These are phyloP conservation scores for Leishmania mexicana DNA, from an alignment of 208 protist species.

Conservation along the genomic window DNA sequence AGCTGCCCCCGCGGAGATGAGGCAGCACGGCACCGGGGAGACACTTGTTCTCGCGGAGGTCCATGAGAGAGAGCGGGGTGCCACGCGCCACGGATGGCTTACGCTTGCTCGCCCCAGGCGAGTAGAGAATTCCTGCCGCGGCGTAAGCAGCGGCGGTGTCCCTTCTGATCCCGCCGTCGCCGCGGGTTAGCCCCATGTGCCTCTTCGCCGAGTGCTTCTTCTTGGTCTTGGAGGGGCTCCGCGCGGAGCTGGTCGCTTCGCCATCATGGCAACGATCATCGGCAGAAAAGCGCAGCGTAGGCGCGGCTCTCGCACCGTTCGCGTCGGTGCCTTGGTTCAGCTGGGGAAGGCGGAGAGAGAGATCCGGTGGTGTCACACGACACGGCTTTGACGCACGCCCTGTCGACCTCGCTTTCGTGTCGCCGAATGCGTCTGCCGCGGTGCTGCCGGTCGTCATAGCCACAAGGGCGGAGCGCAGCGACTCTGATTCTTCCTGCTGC, in stretches of 20 bases:
- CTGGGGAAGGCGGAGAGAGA: background rate
- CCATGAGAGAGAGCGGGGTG: slow-evolving; percentile 13
- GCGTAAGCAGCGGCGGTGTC: background rate
- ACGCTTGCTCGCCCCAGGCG: slow-evolving; percentile 1
- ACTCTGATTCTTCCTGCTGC: slow-evolving; percentile 15
- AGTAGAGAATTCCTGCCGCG: background rate
- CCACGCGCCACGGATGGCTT: slow-evolving; percentile 8
- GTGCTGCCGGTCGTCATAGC: background rate
- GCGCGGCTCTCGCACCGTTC: background rate
- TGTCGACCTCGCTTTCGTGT: background rate
- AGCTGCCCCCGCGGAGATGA: background rate
- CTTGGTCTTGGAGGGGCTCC: background rate
- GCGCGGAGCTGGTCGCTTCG: background rate
- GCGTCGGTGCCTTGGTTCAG: background rate
- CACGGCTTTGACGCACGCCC: background rate
- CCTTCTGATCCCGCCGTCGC: background rate
- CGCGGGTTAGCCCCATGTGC: background rate
- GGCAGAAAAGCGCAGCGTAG: background rate
- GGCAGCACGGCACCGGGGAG: slow-evolving; percentile 1
- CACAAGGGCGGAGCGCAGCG: slow-evolving; percentile 18
- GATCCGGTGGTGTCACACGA: background rate
- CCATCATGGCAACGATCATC: background rate
- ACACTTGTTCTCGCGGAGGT: background rate
- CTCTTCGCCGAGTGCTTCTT: background rate
- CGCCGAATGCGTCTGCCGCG: background rate